Conservation (phyloP, 495 filamentous ascomycete species). For the Parathielavia hyrcaniae region DNA sequence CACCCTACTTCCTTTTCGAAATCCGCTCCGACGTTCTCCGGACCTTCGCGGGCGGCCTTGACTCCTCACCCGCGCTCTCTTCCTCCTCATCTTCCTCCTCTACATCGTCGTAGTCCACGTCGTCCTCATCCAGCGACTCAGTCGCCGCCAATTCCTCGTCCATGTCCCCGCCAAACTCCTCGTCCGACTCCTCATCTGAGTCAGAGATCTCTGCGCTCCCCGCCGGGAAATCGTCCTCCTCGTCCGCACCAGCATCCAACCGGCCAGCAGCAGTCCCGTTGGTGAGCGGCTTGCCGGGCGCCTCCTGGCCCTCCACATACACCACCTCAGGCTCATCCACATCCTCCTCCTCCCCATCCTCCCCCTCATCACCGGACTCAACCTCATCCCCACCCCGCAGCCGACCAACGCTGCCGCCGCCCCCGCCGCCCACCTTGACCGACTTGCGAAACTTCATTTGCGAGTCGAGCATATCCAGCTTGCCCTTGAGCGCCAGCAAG, state of each 20-base stretch:
- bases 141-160: conserved; percentile 30
- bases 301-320: conserved; percentile 77
- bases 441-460: conserved; percentile 73
- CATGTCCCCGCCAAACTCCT: conserved; percentile 29
- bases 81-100: conserved; percentile 37
- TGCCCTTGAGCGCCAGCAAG: conserved; percentile 82
- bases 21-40: conserved; percentile 28
- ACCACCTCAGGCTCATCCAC: conserved; percentile 55
- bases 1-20: conserved; percentile 26
- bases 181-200: conserved; percentile 31
- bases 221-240: conserved; percentile 28
- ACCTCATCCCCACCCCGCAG: conserved; percentile 49
- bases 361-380: conserved; percentile 77
- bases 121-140: conserved; percentile 36
- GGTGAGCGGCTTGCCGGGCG: conserved; percentile 37
- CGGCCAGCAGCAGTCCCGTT: conserved; percentile 39
- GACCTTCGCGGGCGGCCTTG: conserved; percentile 33
- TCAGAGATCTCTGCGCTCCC: conserved; percentile 24
- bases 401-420: conserved; percentile 22
- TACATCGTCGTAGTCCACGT: conserved; percentile 37
- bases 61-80: conserved; percentile 31
- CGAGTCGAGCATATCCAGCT: conserved; percentile 82
- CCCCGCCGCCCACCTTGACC: conserved; percentile 40
- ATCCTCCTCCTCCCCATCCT: conserved; percentile 59
- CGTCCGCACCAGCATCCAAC: conserved; percentile 14